phyloP scores from a whole-genome alignment of 73 alveolate genomes.

The Paraurostyla sp. region DNA sequence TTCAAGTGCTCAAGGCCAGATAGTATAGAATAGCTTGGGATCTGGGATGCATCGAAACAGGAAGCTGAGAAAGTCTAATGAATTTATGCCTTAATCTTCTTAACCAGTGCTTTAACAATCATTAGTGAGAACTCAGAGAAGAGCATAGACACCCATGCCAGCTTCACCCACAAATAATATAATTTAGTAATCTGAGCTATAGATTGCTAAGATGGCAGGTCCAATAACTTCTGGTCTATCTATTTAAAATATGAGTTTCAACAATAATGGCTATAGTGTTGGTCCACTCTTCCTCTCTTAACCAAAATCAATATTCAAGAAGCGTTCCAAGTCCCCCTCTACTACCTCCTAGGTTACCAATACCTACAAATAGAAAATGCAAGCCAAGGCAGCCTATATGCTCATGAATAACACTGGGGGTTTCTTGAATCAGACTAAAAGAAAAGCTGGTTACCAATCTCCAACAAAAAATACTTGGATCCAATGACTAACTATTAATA shows the following conservation, averaged over 20 bases:
- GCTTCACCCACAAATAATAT: constrained; percentile 11
- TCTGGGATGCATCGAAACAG: constrained; percentile 10
- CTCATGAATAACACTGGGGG: constrained; percentile 13
- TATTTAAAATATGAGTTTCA: constrained; percentile 21
- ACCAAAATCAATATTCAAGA: constrained; percentile 5
- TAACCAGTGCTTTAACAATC: neutral
- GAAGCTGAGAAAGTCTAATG: constrained; percentile 35
- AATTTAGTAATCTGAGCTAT: neutral
- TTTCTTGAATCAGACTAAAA: no score
- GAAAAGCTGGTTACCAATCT: neutral
- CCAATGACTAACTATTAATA: neutral
- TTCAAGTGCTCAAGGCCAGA: constrained; percentile 14
- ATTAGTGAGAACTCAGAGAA: neutral
- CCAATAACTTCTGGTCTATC: neutral
- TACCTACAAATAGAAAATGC: neutral
- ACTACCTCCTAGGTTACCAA: no score
- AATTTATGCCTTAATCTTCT: neutral
- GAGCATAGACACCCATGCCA: constrained; percentile 56
- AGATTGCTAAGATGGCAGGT: neutral
- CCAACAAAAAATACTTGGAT: constrained; percentile 38
- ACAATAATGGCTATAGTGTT: no score
- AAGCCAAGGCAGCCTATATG: constrained; percentile 16
- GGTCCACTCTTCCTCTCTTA: neutral
- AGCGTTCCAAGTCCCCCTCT: constrained; percentile 40
- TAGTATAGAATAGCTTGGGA: no score